These are phyloP conservation scores for Lactifluus subvellereus DNA, from an alignment of 768 basidiomycete genomes.

Conservation along the genomic window DNA sequence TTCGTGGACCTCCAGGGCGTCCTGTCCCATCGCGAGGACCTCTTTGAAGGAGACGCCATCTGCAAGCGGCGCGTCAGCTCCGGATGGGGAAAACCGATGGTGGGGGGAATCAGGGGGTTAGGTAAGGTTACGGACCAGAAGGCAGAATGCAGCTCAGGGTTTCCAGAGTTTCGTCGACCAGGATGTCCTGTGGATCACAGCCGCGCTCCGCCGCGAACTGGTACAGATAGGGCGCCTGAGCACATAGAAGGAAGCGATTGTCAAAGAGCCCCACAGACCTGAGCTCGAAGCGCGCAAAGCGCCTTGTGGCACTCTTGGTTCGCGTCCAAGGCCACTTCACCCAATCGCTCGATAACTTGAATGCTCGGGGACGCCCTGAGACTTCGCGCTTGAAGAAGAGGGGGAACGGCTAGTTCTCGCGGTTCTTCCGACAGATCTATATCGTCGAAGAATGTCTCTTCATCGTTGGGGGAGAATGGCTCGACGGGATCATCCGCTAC, in stretches of 20 bases:
- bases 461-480: not conserved
- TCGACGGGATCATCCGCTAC: constrained; percentile 10
- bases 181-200: constrained; percentile 31
- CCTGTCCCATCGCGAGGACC: not conserved
- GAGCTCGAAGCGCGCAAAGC: constrained; percentile 13
- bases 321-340: not conserved
- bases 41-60: constrained; percentile 5
- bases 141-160: constrained; percentile 38
- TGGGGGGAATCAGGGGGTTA: not conserved
- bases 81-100: not conserved
- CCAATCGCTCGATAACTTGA: not conserved
- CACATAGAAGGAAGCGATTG: not conserved
- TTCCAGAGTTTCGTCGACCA: constrained; percentile 34
- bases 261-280: constrained; percentile 14
- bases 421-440: constrained; percentile 6
- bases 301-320: constrained; percentile 10
- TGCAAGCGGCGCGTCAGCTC: not conserved
- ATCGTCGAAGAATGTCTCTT: constrained; percentile 12
- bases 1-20: not conserved
- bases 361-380: constrained; percentile 9
- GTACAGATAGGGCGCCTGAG: not conserved
- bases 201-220: not conserved
- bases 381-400: constrained; percentile 1
- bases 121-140: constrained; percentile 30
- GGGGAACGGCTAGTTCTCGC: not conserved